These are phyloP conservation scores for Leishmania tropica DNA, from an alignment of 208 protist genomes.

Conservation along the genomic window DNA sequence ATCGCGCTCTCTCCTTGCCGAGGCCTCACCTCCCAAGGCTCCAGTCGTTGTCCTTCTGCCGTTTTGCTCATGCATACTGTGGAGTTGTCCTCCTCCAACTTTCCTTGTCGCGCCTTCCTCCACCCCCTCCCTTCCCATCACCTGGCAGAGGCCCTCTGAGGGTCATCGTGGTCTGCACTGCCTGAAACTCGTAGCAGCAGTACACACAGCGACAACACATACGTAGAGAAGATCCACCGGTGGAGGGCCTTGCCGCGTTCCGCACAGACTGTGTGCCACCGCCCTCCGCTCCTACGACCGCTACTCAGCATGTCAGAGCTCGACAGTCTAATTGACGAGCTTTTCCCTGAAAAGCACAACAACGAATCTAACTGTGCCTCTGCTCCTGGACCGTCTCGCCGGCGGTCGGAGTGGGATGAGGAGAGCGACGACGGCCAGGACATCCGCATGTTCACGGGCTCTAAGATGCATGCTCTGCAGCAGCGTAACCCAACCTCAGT, in stretches of 20 bases:
- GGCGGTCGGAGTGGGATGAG: constrained; percentile 52
- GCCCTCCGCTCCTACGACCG: constrained; percentile 8
- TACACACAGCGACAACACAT: neutral
- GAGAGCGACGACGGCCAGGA: constrained; percentile 46
- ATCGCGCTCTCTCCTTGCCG: neutral
- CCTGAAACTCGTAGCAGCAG: neutral
- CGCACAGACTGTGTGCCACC: neutral
- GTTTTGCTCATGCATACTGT: neutral
- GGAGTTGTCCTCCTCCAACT: neutral
- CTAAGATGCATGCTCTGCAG: neutral
- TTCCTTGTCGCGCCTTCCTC: neutral
- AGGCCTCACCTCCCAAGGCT: neutral
- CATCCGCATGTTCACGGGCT: neutral
- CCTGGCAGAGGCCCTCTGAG: neutral
- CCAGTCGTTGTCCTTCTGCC: neutral
- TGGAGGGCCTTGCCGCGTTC: neutral
- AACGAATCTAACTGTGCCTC: neutral
- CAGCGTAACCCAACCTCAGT: neutral
- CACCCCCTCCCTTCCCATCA: neutral
- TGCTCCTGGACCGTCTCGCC: neutral
- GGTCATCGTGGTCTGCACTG: neutral
- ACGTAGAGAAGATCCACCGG: neutral
- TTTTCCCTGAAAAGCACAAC: constrained; percentile 53
- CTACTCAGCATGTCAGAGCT: constrained; percentile 32
- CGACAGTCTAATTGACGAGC: constrained; percentile 76